Percentiles rank a stretch among this genome's conserved stretches.
Evolutionary conservation across 2,329 filamentous ascomycete species (phyloP).

Genomic region (Aspergillus proliferans): DNA sequence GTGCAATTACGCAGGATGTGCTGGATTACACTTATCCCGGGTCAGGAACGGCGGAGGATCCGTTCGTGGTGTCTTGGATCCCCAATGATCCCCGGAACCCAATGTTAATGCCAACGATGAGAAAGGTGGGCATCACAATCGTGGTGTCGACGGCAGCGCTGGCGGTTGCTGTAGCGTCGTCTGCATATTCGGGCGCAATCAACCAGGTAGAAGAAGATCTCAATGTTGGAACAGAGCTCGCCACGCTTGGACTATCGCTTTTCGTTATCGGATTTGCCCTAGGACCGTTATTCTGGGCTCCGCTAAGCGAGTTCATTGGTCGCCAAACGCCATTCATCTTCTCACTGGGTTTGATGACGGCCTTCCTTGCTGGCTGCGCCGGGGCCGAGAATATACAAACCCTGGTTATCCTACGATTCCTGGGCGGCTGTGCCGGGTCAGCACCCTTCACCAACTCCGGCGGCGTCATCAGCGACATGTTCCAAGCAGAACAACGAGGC

Average conservation of each 20-base stretch:
- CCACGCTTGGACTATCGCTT: conserved; percentile 57
- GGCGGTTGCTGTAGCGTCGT: conserved; percentile 63
- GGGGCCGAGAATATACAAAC: conserved; percentile 52
- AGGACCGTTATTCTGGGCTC: conserved; percentile 61
- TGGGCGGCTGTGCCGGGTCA: conserved; percentile 55
- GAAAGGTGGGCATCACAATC: conserved; percentile 62
- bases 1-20: conserved; percentile 52
- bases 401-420: conserved; percentile 59
- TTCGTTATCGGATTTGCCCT: conserved; percentile 58
- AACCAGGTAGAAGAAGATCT: conserved; percentile 51
- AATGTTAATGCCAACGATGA: conserved; percentile 49
- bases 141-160: conserved; percentile 62
- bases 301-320: conserved; percentile 58
- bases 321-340: conserved; percentile 47
- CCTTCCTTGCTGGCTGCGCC: conserved; percentile 55
- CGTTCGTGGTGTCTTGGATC: conserved; percentile 64
- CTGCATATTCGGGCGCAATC: conserved; percentile 41
- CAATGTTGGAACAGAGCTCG: conserved; percentile 45
- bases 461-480: conserved; percentile 54
- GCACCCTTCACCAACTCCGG: conserved; percentile 43
- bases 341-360: conserved; percentile 52
- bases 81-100: conserved; percentile 62
- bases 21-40: conserved; percentile 53
- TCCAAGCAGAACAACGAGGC: conserved; percentile 47
- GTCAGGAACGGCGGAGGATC: conserved; percentile 59